Base-by-base conservation (phyloP, 805 yeast species). In the Diddensiella transvaalensis region DNA sequence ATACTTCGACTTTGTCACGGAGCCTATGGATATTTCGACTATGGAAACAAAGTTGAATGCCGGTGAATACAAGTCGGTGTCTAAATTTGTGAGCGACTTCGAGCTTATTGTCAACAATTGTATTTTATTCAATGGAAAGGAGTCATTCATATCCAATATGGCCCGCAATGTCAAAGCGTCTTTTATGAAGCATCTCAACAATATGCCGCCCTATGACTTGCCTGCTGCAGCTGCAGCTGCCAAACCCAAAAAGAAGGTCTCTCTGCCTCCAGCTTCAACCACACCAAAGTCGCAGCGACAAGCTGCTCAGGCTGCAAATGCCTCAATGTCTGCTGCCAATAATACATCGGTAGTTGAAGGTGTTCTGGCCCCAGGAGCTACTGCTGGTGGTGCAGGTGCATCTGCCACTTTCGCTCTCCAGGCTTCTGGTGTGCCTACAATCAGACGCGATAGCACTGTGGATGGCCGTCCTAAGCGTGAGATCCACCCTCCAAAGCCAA, bases 401-500 rank as follows among this genome's bases (percentile, higher is more conserved):
- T 52, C 55, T 11, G 52, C 52, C 41, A 49, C 67, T 11, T 59
- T 59, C 51, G 68, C 71, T 26, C 54, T 70, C 32, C 67, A 65
- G 42, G 63, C 69, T 1, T 63, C 74, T 38, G 84, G 81, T 13
- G 73, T 78, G 18, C 86, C 85, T 8, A 70, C 70, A n/a, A 77
- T 84, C 43, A 77, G 95, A 64, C 76, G 91, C 49, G 95, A 88
- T 52, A 80, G 85, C 26, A 80, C 83, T 21, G 62, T 67, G 23
- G 93, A 90, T 24, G 62, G 62, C 10, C 77, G 99, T 57, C 98
- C 98, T 33, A 91, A 91, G 68, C 80, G 99, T 57, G 93, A 88
- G 57, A 88, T 93, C 42, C 97, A 90, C 65, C 99, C 99, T 2
- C 99, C 99, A 46, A 84, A 86, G 62, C 87, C 96, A 26, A 87